Conservation (phyloP, 805 yeast species). For the Candida maris region DNA sequence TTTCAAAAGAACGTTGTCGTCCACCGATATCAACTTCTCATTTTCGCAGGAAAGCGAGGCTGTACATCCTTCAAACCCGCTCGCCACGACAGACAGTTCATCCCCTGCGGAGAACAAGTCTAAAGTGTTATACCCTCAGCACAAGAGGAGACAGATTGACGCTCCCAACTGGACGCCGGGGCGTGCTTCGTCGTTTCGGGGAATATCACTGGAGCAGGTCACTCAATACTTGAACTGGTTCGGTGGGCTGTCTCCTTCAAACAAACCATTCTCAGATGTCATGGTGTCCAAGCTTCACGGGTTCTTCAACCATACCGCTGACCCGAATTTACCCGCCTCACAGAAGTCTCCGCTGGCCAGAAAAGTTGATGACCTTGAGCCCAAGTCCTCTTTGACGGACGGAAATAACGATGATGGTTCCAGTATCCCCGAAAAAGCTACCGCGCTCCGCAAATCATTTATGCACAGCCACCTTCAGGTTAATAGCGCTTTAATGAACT, state of each 20-base stretch:
- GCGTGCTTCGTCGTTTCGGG: slow-evolving; percentile 10
- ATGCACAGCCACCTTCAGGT: not conserved
- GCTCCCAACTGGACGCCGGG: slow-evolving; percentile 18
- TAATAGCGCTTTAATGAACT: slow-evolving; percentile 5
- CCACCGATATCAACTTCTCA: slow-evolving; percentile 15
- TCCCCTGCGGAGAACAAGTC: slow-evolving; percentile 17
- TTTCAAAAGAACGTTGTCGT: slow-evolving; percentile 9
- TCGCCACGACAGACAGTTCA: slow-evolving; percentile 8
- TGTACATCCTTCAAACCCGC: not conserved
- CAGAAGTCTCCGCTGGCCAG: not conserved
- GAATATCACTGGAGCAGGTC: slow-evolving; percentile 16
- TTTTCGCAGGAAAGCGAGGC: slow-evolving; percentile 14
- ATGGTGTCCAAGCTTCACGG: slow-evolving; percentile 7
- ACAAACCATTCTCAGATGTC: slow-evolving; percentile 8
- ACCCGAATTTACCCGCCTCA: too few relatives aligned
- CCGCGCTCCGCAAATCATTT: not conserved
- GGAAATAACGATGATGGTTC: too few relatives aligned
- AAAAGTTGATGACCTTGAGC: slow-evolving; percentile 2
- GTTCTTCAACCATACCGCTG: slow-evolving; percentile 1
- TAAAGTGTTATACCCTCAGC: slow-evolving; percentile 15
- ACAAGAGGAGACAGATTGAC: slow-evolving; percentile 17
- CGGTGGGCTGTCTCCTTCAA: slow-evolving; percentile 11
- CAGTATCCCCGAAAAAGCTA: too few relatives aligned
- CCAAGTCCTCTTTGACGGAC: too few relatives aligned
- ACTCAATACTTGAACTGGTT: slow-evolving; percentile 18